Evolutionary conservation across 345 rosid species (phyloP), one percentile per base, ranked within the genome.

Genomic region (Zanthoxylum bungeanum): DNA sequence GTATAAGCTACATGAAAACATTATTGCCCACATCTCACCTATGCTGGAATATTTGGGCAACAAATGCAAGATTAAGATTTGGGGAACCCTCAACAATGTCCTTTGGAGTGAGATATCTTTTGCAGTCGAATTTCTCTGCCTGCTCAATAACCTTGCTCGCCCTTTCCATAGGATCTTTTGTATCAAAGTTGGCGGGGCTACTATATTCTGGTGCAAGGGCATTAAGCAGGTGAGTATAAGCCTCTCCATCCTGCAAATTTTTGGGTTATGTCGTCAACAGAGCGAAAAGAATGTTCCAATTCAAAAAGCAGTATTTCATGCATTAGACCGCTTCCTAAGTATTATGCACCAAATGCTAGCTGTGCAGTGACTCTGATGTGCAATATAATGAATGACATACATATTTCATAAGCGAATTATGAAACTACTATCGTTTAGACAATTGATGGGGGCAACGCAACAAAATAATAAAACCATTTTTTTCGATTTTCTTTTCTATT

Each of bases 11-110:
- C 53, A 72, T 27, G 69, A 63, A 42, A 58, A 37, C 9, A 36
- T 46, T 36, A 46, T 52, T 64, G 4, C 22, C 42, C n/a, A 9
- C 21, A 58, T 67, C 81, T 74, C 75, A 92, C 99, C 98, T 91
- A 73, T 89, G 83, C 78, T 92, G 97, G 75, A 95, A 95, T 81
- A 93, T 91, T 79, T 93, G 93, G 1, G 99, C 98, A 60, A 95
- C 99, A 79, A 95, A 92, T 75, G 94, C 93, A 71, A 95, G 96
- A 81, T 95, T 95, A 74, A 95, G 99, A 86, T 93, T 95, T 72
- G 98, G 75, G 64, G 98, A 93, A 68, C 98, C 99, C 63, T 95
- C 99, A 27, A 91, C 90, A 74, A 95, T 95, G 75, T 95, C 99
- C 74, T 86, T 85, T 39, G 98, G 85, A 77, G 96, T 88, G 64